Evolutionary conservation across 2,329 filamentous ascomycete species (phyloP).

Genomic region (Pseudogymnoascus sp.): DNA sequence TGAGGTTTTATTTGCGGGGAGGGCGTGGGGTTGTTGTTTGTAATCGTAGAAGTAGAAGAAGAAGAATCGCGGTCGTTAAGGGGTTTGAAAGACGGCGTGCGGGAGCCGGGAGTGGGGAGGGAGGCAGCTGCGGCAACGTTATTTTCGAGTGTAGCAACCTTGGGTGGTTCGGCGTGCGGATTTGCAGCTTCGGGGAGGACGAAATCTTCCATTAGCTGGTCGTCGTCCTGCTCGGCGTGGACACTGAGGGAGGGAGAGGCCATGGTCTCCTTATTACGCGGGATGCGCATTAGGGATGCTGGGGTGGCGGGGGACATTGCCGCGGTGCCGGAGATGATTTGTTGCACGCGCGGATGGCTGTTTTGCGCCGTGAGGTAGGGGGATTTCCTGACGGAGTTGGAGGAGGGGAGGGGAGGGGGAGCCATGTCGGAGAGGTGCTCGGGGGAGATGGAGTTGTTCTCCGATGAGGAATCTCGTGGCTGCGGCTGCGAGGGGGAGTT

Average conservation of each 20-base stretch:
- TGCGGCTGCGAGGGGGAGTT: conserved; percentile 32
- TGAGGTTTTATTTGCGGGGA: conserved; percentile 24
- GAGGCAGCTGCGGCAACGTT: conserved; percentile 40
- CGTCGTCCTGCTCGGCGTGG: conserved; percentile 42
- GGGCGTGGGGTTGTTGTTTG: conserved; percentile 38
- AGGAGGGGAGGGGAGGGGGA: conserved; percentile 60
- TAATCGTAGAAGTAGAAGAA: conserved; percentile 34
- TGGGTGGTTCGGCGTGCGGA: conserved; percentile 42
- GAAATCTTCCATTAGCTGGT: conserved; percentile 57
- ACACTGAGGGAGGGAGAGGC: conserved; percentile 38
- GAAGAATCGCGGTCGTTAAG: background rate
- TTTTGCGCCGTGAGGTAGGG: conserved; percentile 58
- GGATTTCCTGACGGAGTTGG: conserved; percentile 59
- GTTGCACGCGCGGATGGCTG: conserved; percentile 33
- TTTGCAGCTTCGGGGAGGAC: conserved; percentile 67
- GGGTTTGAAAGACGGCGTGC: conserved; percentile 34
- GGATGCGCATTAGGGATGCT: conserved; percentile 77
- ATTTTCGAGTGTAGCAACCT: conserved; percentile 46
- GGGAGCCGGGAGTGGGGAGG: conserved; percentile 42
- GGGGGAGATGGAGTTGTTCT: conserved; percentile 59
- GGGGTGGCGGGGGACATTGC: conserved; percentile 66
- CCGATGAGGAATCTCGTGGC: conserved; percentile 36
- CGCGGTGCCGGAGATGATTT: conserved; percentile 20
- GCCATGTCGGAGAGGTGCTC: conserved; percentile 61
- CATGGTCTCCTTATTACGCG: conserved; percentile 25